phyloP scores from a whole-genome alignment of 2,329 filamentous ascomycete genomes.

The Onygenales sp. region DNA sequence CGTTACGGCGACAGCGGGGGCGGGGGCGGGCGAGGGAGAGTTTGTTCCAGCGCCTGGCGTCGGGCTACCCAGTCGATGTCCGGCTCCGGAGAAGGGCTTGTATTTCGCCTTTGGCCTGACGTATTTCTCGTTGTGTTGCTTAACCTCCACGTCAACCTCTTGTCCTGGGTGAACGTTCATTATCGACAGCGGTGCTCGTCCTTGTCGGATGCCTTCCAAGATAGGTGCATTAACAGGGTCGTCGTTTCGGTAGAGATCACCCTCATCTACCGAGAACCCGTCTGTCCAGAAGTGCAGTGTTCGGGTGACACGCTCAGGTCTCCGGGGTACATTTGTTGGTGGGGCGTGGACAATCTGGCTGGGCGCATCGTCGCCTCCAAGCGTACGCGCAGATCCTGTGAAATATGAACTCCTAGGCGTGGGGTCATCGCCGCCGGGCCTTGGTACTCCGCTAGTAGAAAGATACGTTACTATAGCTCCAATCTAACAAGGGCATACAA shows the following conservation, averaged over 20 bases:
- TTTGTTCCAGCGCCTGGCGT: conserved; percentile 43
- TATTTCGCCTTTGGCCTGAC: conserved; percentile 54
- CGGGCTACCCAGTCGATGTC: conserved; percentile 54
- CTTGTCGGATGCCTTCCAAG: conserved; percentile 53
- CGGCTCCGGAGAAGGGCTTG: conserved; percentile 51
- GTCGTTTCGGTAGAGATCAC: conserved; percentile 53
- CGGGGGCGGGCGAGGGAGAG: conserved; percentile 25
- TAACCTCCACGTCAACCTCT: conserved; percentile 56
- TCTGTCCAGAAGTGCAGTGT: conserved; percentile 57
- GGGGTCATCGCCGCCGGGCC: conserved; percentile 33
- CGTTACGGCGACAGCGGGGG: conserved; percentile 18
- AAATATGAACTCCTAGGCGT: conserved; percentile 39
- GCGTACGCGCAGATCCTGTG: conserved; percentile 52
- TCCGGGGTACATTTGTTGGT: conserved; percentile 29
- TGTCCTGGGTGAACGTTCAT: conserved; percentile 54
- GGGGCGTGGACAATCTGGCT: conserved; percentile 48
- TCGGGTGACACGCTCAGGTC: conserved; percentile 45
- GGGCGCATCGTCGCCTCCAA: conserved; percentile 55
- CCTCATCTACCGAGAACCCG: conserved; percentile 58
- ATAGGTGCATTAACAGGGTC: conserved; percentile 54
- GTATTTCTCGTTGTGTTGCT: conserved; percentile 56
- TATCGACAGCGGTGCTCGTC: conserved; percentile 52
- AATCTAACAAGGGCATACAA: conserved; percentile 15
- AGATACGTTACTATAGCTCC: neutral
- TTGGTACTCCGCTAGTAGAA: conserved; percentile 10